phyloP scores from a whole-genome alignment of 495 filamentous ascomycete species.

The Podospora tetraspora region DNA sequence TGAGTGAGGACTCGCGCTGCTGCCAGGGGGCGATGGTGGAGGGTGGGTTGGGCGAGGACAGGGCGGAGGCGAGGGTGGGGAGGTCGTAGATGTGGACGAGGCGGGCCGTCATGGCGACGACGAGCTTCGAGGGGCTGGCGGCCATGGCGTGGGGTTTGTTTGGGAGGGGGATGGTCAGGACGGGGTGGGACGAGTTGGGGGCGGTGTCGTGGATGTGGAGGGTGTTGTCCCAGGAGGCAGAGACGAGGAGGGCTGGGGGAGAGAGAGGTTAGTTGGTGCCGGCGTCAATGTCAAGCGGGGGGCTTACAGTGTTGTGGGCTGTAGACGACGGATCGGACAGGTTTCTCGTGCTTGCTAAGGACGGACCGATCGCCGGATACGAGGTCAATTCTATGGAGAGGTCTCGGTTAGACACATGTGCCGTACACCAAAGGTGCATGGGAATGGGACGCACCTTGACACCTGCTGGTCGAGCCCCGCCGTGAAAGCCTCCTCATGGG shows the following conservation, averaged over 20 bases:
- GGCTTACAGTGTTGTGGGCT: slow-evolving; percentile 61
- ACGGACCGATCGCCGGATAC: slow-evolving; percentile 63
- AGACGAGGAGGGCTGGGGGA: slow-evolving; percentile 59
- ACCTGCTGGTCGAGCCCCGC: slow-evolving; percentile 84
- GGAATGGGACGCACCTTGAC: slow-evolving; percentile 48
- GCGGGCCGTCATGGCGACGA: slow-evolving; percentile 93
- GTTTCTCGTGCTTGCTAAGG: slow-evolving; percentile 69
- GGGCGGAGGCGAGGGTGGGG: slow-evolving; percentile 53
- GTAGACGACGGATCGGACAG: slow-evolving; percentile 80
- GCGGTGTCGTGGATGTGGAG: slow-evolving; percentile 71
- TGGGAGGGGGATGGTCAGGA: slow-evolving; percentile 60
- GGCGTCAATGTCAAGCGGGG: not conserved
- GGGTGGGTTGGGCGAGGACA: slow-evolving; percentile 40
- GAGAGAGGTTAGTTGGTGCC: slow-evolving; percentile 9
- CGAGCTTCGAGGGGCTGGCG: slow-evolving; percentile 71
- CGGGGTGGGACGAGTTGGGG: slow-evolving; percentile 33
- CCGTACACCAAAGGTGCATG: not conserved
- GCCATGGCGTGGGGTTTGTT: slow-evolving; percentile 86
- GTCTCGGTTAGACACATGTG: not conserved
- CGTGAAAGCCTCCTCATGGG: slow-evolving; percentile 74
- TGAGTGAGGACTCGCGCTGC: slow-evolving; percentile 80
- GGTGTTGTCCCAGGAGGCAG: slow-evolving; percentile 88
- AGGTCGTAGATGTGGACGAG: slow-evolving; percentile 91
- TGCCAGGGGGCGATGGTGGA: slow-evolving; percentile 74
- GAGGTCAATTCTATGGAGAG: slow-evolving; percentile 59